Conservation (phyloP, 441 rosid species). For the Pelargonium australe region DNA sequence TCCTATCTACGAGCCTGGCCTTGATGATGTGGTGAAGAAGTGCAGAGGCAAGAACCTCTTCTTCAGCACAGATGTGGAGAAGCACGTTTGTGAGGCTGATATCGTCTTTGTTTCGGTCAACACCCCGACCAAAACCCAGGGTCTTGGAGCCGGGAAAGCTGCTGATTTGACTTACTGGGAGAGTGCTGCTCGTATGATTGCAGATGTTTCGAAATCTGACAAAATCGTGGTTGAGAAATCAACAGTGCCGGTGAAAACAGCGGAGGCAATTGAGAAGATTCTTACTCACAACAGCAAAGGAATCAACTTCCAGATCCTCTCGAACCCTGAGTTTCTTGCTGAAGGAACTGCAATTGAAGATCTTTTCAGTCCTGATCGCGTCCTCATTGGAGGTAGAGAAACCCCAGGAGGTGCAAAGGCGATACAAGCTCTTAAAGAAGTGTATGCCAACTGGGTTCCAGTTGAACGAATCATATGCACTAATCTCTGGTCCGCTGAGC, state of each 20-base stretch:
- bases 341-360: constrained; percentile 92
- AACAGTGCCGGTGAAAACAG: constrained; percentile 90
- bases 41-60: constrained; percentile 76
- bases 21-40: constrained; percentile 67
- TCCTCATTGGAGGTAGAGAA: constrained; percentile 93
- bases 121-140: constrained; percentile 87
- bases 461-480: constrained; percentile 71
- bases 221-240: constrained; percentile 96
- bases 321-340: constrained; percentile 95
- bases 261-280: constrained; percentile 89
- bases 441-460: constrained; percentile 90
- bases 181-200: constrained; percentile 93
- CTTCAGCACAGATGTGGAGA: constrained; percentile 83
- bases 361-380: constrained; percentile 76
- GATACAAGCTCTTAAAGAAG: constrained; percentile 64
- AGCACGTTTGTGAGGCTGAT: constrained; percentile 75
- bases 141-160: constrained; percentile 95
- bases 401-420: constrained; percentile 84
- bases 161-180: constrained; percentile 98
- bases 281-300: constrained; percentile 90
- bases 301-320: constrained; percentile 88
- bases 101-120: constrained; percentile 88
- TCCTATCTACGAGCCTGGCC: constrained; percentile 89
- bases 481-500: constrained; percentile 97
- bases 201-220: constrained; percentile 83